phyloP scores from a whole-genome alignment of 768 basidiomycete species.

The Clitopilus passeckerianus region DNA sequence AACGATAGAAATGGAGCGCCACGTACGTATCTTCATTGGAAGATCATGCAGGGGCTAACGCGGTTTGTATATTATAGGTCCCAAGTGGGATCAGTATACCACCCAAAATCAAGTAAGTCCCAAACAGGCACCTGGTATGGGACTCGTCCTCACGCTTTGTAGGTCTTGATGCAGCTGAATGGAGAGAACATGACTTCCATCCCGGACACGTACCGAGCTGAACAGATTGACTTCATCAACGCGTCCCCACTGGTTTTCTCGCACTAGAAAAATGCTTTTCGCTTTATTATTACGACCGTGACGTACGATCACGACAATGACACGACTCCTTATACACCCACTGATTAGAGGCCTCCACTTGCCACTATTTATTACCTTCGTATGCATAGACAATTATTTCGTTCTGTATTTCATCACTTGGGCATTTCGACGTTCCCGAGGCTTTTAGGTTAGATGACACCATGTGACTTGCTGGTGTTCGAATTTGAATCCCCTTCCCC shows the following conservation, averaged over 20 bases:
- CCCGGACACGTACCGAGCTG: slow-evolving; percentile 19
- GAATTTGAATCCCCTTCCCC: too few relatives aligned
- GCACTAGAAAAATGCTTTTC: slow-evolving; percentile 2
- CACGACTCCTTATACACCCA: neutral
- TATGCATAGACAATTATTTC: neutral
- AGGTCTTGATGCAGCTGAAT: slow-evolving; percentile 24
- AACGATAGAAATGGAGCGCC: slow-evolving; percentile 33
- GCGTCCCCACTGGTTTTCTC: slow-evolving; percentile 15
- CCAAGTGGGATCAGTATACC: slow-evolving; percentile 15
- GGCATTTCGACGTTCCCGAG: too few relatives aligned
- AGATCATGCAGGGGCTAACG: too few relatives aligned
- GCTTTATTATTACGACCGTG: neutral
- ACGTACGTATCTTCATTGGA: slow-evolving; percentile 17
- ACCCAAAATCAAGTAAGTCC: slow-evolving; percentile 7
- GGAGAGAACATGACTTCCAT: slow-evolving; percentile 18
- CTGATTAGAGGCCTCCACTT: neutral
- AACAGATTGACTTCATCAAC: slow-evolving; percentile 22
- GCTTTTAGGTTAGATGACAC: too few relatives aligned
- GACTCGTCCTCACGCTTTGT: neutral
- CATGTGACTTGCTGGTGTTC: too few relatives aligned
- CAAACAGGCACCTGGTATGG: neutral
- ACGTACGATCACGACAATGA: neutral
- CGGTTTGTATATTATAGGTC: slow-evolving; percentile 5
- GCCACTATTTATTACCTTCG: neutral
- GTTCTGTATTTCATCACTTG: neutral